Evolutionary conservation across 208 protist genomes (phyloP).

Genomic region (Blastocrithidia nonstop): DNA sequence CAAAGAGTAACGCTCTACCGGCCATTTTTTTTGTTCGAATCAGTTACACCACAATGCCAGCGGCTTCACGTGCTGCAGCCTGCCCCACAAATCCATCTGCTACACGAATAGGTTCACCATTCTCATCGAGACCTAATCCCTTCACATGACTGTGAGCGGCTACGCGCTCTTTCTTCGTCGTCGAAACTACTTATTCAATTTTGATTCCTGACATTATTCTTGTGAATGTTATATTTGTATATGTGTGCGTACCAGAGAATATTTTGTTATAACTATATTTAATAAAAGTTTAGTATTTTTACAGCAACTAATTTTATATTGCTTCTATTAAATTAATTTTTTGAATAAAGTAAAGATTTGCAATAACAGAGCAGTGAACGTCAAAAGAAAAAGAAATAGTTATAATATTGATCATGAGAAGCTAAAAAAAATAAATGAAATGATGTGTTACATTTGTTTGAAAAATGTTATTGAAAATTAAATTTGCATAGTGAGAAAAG

Average conservation of each 20-base stretch:
- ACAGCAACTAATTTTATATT: background rate
- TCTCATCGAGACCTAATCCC: constrained; percentile 92
- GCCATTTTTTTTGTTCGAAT: constrained; percentile 99
- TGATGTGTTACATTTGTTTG: no score
- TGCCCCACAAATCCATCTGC: constrained; percentile 98
- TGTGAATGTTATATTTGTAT: constrained; percentile 1
- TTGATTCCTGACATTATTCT: constrained; percentile 77
- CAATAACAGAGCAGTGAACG: no score
- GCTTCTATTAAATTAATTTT: constrained; percentile 3
- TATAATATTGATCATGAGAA: no score
- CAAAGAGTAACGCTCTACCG: constrained; percentile 98
- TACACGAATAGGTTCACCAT: constrained; percentile 71
- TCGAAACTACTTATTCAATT: constrained; percentile 95
- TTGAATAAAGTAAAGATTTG: background rate
- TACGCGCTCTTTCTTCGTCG: constrained; percentile 92
- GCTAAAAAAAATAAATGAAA: no score
- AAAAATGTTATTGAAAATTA: no score
- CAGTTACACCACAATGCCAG: constrained; percentile 96
- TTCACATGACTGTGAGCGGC: constrained; percentile 98
- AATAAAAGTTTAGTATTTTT: background rate
- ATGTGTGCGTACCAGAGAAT: background rate
- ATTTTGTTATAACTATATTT: background rate
- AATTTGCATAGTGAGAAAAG: no score
- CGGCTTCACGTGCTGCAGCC: constrained; percentile 93
- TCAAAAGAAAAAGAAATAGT: no score